Conservation (phyloP, 805 yeast species). For the Zygotorulaspora danielsina region DNA sequence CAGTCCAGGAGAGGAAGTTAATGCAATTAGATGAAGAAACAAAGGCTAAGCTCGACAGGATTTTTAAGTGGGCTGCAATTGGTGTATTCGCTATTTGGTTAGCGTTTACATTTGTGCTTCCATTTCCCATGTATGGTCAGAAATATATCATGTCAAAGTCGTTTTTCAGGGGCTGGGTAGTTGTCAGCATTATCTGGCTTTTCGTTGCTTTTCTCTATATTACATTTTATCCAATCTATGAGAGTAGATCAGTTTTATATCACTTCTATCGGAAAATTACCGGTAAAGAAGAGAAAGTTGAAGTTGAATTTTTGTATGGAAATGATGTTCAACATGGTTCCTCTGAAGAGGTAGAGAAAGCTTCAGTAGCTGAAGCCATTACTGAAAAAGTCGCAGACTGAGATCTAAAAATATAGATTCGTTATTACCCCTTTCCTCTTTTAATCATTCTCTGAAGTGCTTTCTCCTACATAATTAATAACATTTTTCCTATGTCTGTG, state of each 20-base stretch:
- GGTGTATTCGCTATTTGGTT: constrained; percentile 45
- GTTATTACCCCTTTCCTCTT: too few relatives aligned
- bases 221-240: constrained; percentile 63
- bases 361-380: constrained; percentile 5
- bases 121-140: constrained; percentile 89
- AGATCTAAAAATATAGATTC: too few relatives aligned
- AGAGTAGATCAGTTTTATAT: constrained; percentile 47
- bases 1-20: constrained; percentile 29
- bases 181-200: constrained; percentile 76
- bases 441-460: too few relatives aligned
- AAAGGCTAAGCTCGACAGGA: constrained; percentile 23
- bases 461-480: too few relatives aligned
- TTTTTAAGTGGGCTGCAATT: constrained; percentile 25
- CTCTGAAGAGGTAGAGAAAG: constrained; percentile 12
- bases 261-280: constrained; percentile 9
- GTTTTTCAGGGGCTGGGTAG: constrained; percentile 87
- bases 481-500: too few relatives aligned
- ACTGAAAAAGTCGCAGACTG: too few relatives aligned
- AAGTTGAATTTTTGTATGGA: constrained; percentile 5
- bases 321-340: constrained; percentile 4
- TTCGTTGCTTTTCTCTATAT: constrained; percentile 63
- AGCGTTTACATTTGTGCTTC: constrained; percentile 71
- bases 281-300: constrained; percentile 7
- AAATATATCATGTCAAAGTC: constrained; percentile 66
- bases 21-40: constrained; percentile 24